Evolutionary conservation across 176 grass and related monocot species (phyloP).

Genomic region (Calamus simplicifolius): DNA sequence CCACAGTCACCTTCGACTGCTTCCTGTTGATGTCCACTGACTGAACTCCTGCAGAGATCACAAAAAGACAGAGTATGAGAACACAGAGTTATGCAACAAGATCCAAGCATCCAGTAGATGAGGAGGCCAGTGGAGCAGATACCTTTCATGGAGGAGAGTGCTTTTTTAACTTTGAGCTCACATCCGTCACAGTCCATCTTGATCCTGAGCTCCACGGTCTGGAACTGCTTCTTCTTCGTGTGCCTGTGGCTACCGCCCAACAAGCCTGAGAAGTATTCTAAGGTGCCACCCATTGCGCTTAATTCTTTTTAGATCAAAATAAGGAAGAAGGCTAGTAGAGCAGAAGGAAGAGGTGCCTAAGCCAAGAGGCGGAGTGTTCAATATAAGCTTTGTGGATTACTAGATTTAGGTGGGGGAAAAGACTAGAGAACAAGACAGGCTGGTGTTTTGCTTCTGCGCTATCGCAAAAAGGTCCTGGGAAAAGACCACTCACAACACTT

Average conservation of each 20-base stretch:
- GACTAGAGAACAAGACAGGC: too few species aligned
- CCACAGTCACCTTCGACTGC: constrained; percentile 61
- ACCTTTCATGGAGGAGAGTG: constrained; percentile 84
- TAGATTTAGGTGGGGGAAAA: too few species aligned
- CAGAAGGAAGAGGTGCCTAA: neutral
- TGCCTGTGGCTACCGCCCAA: constrained; percentile 31
- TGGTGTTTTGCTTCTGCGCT: too few species aligned
- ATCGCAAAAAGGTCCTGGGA: too few species aligned
- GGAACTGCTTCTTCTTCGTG: constrained; percentile 80
- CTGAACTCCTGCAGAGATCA: constrained; percentile 30
- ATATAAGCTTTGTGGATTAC: too few species aligned
- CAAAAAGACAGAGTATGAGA: too few species aligned
- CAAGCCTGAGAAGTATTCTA: constrained; percentile 55
- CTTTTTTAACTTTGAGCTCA: constrained; percentile 78
- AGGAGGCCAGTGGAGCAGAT: neutral
- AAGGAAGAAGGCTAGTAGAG: neutral
- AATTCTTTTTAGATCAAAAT: constrained; percentile 1
- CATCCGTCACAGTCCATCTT: constrained; percentile 88
- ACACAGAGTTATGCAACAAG: too few species aligned
- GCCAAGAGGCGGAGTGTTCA: too few species aligned
- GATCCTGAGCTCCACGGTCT: constrained; percentile 87
- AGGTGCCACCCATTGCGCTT: constrained; percentile 46
- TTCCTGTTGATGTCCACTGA: constrained; percentile 62
- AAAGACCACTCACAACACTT: too few species aligned
- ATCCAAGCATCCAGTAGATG: neutral